phyloP scores from a whole-genome alignment of 1,284 basidiomycete species.

The Austropuccinia psidii region DNA sequence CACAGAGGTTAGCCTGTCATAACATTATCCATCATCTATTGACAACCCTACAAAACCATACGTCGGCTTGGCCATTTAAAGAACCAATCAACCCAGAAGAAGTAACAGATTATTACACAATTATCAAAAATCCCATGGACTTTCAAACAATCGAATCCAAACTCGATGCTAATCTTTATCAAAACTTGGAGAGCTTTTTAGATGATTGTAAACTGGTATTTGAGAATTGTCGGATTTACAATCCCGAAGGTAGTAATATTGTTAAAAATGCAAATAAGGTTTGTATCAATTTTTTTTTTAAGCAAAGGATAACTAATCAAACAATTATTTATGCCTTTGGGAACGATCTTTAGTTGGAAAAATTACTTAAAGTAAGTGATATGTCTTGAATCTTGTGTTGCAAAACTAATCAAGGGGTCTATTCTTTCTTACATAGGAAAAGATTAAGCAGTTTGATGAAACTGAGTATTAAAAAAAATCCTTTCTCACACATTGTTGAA shows the following conservation, averaged over 20 bases:
- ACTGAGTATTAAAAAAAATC: too few species aligned
- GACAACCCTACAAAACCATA: slow-evolving; percentile 70
- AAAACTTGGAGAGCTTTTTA: slow-evolving; percentile 3
- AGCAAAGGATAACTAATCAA: slow-evolving; percentile 39
- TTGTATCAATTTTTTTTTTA: not conserved
- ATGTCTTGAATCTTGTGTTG: too few species aligned
- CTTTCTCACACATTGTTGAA: too few species aligned
- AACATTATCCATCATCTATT: slow-evolving; percentile 72
- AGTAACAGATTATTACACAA: slow-evolving; percentile 53
- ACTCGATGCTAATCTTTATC: slow-evolving; percentile 4
- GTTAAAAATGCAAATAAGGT: slow-evolving; percentile 35
- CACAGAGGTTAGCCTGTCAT: slow-evolving; percentile 56
- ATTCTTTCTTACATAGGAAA: too few species aligned
- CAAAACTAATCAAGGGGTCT: too few species aligned
- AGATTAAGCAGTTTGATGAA: too few species aligned
- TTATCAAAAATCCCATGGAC: slow-evolving; percentile 47
- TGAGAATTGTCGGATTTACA: slow-evolving; percentile 85
- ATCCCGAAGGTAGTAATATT: slow-evolving; percentile 70
- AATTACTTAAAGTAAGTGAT: slow-evolving; percentile 44
- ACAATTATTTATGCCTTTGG: slow-evolving; percentile 40
- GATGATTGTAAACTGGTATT: slow-evolving; percentile 59
- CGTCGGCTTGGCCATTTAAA: slow-evolving; percentile 79
- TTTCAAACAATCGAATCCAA: slow-evolving; percentile 44
- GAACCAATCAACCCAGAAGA: slow-evolving; percentile 73
- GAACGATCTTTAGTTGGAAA: slow-evolving; percentile 45